Base-by-base conservation (phyloP, 2,329 filamentous ascomycete genomes). In the Clarireedia paspali region DNA sequence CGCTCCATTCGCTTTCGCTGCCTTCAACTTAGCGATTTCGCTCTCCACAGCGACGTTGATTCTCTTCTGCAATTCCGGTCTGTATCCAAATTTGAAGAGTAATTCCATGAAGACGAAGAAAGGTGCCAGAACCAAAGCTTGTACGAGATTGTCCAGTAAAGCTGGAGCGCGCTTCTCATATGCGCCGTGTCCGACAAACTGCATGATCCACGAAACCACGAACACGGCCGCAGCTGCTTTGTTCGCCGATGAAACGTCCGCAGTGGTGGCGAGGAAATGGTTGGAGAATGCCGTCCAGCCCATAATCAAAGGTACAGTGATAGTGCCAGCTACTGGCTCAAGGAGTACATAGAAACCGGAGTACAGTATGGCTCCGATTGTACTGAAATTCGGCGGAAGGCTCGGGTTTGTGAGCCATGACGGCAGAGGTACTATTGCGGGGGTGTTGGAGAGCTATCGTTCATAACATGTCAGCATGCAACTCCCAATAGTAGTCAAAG, bases 31-130 rank as follows among this genome's bases (percentile, higher is more conserved):
- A 63, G 82, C 78, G 62, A 96, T 79, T 70, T 96, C 89, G 63
- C 82, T 76, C 68, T 84, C 73, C 3, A 96, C 89, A 39, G 81
- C 83, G 69, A 85, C 84, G 59, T 92, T 83, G 46, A 97, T 82
- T 50, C 92, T 83, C 59, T 81, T 79, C 74, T 92, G 90, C 63
- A 99, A 77, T 71, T 95, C 91, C 1, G 86, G 88, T 58, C 94
- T 83, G 73, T 97, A 99, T 49, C 94, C 94, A 50, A 95, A 81
- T 66, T 79, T 84, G 76, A 99, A 99, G 26, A 99, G 78, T 24
- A 95, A 74, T 75, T 97, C 91, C 65, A 99, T 87, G 89, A 94
- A 99, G 57, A 97, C 92, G 66, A 97, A 99, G 67, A 99, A 87
- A 7, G 94, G 94, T 0, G 94, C 94, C 24, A 97, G 78, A 67